A percentile compares a stretch with the other conserved stretches of the same genome.
Evolutionary conservation across 768 basidiomycete genomes (phyloP).

Genomic region (Wakefieldia striispora): DNA sequence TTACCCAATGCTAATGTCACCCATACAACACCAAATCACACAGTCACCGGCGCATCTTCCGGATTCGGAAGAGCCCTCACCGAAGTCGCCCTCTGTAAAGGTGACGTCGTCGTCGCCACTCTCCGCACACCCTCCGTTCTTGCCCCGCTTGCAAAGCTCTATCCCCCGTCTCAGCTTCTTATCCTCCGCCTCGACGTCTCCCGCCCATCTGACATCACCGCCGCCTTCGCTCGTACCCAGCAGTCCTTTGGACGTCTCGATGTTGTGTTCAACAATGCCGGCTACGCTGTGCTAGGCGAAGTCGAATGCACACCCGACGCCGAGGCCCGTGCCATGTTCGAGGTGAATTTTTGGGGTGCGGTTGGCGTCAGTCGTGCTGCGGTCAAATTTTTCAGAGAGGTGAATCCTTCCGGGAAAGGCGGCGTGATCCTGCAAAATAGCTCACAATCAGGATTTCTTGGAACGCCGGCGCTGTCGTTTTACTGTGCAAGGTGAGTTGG

Average conservation of each 20-base stretch:
- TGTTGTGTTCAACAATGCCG: conserved; percentile 46
- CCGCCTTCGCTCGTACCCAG: conserved; percentile 33
- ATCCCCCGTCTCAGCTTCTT: conserved; percentile 31
- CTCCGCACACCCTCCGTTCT: conserved; percentile 37
- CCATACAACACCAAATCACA: not conserved
- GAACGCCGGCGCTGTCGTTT: conserved; percentile 5
- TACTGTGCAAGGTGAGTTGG: conserved; percentile 12
- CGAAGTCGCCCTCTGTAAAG: conserved; percentile 31
- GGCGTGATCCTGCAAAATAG: conserved; percentile 15
- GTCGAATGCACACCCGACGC: conserved; percentile 33
- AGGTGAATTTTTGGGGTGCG: conserved; percentile 27
- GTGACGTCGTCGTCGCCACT: conserved; percentile 41
- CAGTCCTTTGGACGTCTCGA: conserved; percentile 39
- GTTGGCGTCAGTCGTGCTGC: conserved; percentile 23
- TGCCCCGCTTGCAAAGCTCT: conserved; percentile 20
- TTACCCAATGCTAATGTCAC: not conserved
- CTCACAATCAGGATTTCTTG: conserved; percentile 4
- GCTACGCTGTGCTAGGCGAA: conserved; percentile 27
- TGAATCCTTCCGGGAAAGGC: conserved; percentile 21
- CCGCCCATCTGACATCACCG: conserved; percentile 25
- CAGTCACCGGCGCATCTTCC: conserved; percentile 33
- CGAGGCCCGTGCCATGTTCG: conserved; percentile 33
- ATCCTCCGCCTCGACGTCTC: conserved; percentile 41
- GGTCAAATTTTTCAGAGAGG: conserved; percentile 33
- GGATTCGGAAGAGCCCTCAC: conserved; percentile 37